Conservation (phyloP, 306 rosid species). For the Dalbergia cochinchinensis region DNA sequence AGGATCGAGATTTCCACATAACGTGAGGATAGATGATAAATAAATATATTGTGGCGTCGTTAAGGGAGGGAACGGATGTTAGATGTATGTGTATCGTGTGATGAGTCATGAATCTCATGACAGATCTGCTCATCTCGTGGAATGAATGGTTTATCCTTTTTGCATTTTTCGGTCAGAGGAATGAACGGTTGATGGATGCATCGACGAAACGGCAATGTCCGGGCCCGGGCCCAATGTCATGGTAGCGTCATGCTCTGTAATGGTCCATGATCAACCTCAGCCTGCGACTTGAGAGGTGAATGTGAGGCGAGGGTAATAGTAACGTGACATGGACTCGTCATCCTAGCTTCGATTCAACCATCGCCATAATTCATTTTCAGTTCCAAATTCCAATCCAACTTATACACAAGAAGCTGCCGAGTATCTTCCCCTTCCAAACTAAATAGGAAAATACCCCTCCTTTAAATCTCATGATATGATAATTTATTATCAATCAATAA, state of each 20-base stretch:
- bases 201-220: background rate
- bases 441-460: background rate
- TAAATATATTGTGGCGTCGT: too few species aligned
- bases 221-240: background rate
- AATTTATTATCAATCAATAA: too few species aligned
- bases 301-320: background rate
- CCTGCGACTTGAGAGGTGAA: background rate
- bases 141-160: too few species aligned
- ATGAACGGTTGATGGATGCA: background rate
- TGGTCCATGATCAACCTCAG: slow-evolving; percentile 4
- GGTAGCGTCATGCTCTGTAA: background rate
- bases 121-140: too few species aligned
- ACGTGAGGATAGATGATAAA: too few species aligned
- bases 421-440: slow-evolving; percentile 1
- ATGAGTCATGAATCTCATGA: too few species aligned
- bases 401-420: background rate
- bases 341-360: background rate
- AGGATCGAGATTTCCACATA: too few species aligned
- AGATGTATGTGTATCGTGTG: too few species aligned
- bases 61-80: too few species aligned
- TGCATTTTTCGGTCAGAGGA: too few species aligned
- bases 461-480: background rate
- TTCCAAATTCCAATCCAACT: slow-evolving; percentile 1
- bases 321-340: background rate
- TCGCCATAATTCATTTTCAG: background rate